Evolutionary conservation across 78 protist genomes (phyloP).

Genomic region (Acrasis kona): DNA sequence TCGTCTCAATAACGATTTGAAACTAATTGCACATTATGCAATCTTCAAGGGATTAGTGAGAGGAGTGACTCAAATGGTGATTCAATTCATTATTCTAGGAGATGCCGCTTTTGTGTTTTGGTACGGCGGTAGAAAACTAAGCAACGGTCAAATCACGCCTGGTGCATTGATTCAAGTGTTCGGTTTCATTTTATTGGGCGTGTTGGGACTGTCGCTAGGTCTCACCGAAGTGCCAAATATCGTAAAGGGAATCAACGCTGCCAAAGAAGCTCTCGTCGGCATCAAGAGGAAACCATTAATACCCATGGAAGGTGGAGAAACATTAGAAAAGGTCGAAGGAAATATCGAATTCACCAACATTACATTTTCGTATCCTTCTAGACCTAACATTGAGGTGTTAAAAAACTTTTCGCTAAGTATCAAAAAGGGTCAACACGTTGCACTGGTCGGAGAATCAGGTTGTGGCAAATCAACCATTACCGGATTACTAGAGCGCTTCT

Average conservation of each 20-base stretch:
- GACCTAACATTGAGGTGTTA: slow-evolving; percentile 35
- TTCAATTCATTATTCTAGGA: not conserved
- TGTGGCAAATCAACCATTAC: slow-evolving; percentile 60
- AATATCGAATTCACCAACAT: slow-evolving; percentile 53
- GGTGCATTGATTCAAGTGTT: not conserved
- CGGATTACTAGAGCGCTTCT: not conserved
- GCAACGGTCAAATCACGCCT: not conserved
- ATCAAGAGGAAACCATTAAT: not conserved
- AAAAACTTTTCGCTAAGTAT: slow-evolving; percentile 19
- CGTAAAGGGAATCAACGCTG: not conserved
- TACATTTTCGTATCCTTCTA: slow-evolving; percentile 66
- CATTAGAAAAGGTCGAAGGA: slow-evolving; percentile 20
- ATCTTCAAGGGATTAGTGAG: not conserved
- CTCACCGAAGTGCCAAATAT: not conserved
- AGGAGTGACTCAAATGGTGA: not conserved
- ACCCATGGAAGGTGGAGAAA: too few relatives aligned
- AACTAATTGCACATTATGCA: not conserved
- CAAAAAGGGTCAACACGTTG: slow-evolving; percentile 52
- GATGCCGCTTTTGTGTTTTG: too few relatives aligned
- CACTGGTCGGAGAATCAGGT: slow-evolving; percentile 82
- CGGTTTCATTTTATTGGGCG: not conserved
- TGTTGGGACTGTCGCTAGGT: not conserved
- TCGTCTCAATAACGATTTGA: not conserved
- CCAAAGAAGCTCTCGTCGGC: not conserved
- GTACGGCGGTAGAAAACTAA: not conserved